Percentiles rank a stretch among this genome's conserved stretches.
These are phyloP conservation scores for Kalanchoe fedtschenkoi DNA, from an alignment of 164 flowering plant genomes.

Conservation along the genomic window DNA sequence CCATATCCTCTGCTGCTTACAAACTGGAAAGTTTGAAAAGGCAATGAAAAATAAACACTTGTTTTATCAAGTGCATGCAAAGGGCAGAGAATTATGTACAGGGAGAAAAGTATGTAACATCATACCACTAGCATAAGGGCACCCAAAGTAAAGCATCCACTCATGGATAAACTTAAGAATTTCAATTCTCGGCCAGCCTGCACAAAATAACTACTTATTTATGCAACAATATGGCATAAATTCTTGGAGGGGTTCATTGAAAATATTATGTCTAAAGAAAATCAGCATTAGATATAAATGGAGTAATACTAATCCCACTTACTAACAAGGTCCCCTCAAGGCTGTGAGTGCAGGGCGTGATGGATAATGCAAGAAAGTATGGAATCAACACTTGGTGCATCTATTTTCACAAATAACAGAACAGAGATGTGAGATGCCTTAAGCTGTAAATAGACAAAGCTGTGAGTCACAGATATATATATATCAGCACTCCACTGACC, in stretches of 20 bases:
- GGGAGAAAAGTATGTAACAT: neutral
- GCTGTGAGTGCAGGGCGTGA: constrained; percentile 50
- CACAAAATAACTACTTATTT: constrained; percentile 51
- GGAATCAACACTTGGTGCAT: constrained; percentile 18
- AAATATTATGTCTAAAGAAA: no score
- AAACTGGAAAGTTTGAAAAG: neutral
- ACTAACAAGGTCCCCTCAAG: constrained; percentile 71
- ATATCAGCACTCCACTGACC: no score
- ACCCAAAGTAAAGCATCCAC: neutral
- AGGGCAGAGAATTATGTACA: neutral
- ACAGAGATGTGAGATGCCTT: neutral
- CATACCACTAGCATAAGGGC: constrained; percentile 1
- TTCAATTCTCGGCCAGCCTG: constrained; percentile 17
- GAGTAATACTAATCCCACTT: constrained; percentile 7
- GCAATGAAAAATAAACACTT: no score
- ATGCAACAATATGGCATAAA: no score
- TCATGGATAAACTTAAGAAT: constrained; percentile 16
- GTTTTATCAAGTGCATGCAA: no score
- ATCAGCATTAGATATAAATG: no score
- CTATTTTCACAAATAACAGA: constrained; percentile 6
- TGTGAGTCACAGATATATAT: neutral
- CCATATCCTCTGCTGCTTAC: constrained; percentile 6
- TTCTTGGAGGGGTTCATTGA: no score
- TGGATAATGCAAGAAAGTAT: constrained; percentile 29
- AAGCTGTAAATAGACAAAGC: neutral